These are phyloP conservation scores for Xerocomus brunneocitrinus DNA, from an alignment of 768 basidiomycete species.

Conservation along the genomic window DNA sequence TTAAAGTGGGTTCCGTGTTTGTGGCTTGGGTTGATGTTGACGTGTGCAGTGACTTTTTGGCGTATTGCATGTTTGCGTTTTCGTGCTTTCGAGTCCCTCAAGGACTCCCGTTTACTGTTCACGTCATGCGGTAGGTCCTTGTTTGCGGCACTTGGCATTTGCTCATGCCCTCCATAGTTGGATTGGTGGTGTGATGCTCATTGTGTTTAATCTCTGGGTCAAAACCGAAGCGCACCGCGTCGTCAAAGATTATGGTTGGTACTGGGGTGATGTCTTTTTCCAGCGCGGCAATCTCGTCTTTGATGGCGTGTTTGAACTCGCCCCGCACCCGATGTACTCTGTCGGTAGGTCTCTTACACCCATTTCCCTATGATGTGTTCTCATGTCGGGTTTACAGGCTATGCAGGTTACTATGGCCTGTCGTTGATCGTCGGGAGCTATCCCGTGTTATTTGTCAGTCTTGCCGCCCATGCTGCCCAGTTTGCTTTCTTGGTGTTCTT, in stretches of 20 bases:
- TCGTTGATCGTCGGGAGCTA: conserved; percentile 89
- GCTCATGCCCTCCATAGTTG: conserved; percentile 47
- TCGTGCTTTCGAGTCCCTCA: conserved; percentile 86
- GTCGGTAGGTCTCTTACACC: conserved; percentile 45
- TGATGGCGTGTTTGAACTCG: conserved; percentile 95
- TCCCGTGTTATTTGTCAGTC: conserved; percentile 84
- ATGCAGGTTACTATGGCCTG: conserved; percentile 95
- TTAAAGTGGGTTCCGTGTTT: conserved; percentile 65
- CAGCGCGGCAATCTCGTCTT: conserved; percentile 92
- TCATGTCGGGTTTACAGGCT: conserved; percentile 46
- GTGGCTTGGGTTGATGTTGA: neutral
- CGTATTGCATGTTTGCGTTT: conserved; percentile 94
- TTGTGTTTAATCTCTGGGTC: conserved; percentile 96
- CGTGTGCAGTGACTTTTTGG: conserved; percentile 75
- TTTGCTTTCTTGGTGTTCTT: conserved; percentile 95
- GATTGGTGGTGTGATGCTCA: conserved; percentile 79
- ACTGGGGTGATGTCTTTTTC: conserved; percentile 93
- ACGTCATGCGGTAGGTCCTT: conserved; percentile 67
- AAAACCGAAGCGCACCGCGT: conserved; percentile 97
- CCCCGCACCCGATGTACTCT: conserved; percentile 95
- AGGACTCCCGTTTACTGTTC: conserved; percentile 65
- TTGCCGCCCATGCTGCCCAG: conserved; percentile 93
- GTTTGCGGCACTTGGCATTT: neutral
- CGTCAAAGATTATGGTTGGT: conserved; percentile 98
- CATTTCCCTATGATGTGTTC: neutral